Base-by-base conservation (phyloP, 2,329 filamentous ascomycete species). In the Waltergamsia citrina region DNA sequence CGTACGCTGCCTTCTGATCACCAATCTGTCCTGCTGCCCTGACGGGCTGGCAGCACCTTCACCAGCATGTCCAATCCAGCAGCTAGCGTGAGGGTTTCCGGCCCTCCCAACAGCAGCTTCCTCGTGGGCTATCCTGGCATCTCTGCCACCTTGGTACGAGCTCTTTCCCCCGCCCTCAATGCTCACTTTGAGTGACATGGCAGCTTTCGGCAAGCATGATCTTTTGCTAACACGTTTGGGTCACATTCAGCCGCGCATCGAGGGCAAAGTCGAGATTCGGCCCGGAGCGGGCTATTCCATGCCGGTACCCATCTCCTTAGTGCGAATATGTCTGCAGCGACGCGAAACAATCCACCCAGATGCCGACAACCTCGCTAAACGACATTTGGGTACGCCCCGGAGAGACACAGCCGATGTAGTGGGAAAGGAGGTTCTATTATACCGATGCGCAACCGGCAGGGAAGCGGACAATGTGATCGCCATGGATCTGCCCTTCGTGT, bases 91-190 rank as follows among this genome's bases (percentile, higher is more conserved):
- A 83, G 92, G 72, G 87, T 98, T 63, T 94, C 87, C 47, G 92
- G 92, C 56, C 88, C 88, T 56, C 88, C 92, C 49, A 98, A 98
- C 65, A 92, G 86, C 63, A 92, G 85, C 63, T 95, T 94, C 56
- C 72, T 96, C 44, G 86, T 96, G 48, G 92, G 92, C 49, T 98
- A 96, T 60, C 92, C 92, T 36, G 92, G 92, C 48, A 96, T 98
- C 60, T 95, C 90, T 36, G 92, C 92, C 51, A 98, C 92, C 24
- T 63, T 95, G 75, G 88, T 95, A 73, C 63, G 85, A 29, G 23
- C 19, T 32, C 37, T 34, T 36, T 29, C 36, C 31, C 37, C 34
- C 31, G 38, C 5, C 25, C 10, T 34, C 7, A 4, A 15, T 12
- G 7, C 11, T 24, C 14, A 7, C 22, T 21, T 26, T 10, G n/a